Conservation (phyloP, 768 basidiomycete genomes). For the Pisolithus tinctorius region DNA sequence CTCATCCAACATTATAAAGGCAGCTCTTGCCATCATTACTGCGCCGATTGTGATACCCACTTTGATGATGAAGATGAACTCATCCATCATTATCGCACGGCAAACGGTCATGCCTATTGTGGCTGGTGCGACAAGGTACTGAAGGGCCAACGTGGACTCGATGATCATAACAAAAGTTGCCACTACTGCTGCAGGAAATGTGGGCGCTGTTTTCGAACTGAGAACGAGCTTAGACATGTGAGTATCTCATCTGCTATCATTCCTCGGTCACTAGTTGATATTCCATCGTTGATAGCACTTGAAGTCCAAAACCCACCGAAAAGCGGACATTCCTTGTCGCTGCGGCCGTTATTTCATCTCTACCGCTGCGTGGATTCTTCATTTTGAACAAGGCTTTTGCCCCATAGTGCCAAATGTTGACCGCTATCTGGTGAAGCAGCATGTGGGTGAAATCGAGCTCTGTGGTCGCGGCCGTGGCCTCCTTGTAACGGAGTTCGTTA, state of each 20-base stretch:
- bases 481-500: no score
- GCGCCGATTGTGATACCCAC: conserved; percentile 39
- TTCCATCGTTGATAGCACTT: neutral
- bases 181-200: conserved; percentile 40
- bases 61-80: conserved; percentile 32
- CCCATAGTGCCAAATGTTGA: neutral
- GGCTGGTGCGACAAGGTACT: conserved; percentile 33
- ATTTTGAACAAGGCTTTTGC: neutral
- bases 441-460: neutral
- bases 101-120: conserved; percentile 33
- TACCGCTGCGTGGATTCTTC: neutral
- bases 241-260: neutral
- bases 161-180: conserved; percentile 38
- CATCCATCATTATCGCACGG: conserved; percentile 30
- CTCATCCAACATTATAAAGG: conserved; percentile 42
- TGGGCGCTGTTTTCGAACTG: conserved; percentile 32
- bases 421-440: neutral
- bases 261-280: neutral
- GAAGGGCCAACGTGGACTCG: conserved; percentile 27
- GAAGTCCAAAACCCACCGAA: neutral
- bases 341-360: neutral
- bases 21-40: conserved; percentile 40
- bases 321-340: neutral
- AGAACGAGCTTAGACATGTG: conserved; percentile 26
- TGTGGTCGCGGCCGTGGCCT: neutral